Percentiles rank a stretch among this genome's conserved stretches.
Evolutionary conservation across 208 protist species (phyloP).

Genomic region (Trypanosoma melophagium): DNA sequence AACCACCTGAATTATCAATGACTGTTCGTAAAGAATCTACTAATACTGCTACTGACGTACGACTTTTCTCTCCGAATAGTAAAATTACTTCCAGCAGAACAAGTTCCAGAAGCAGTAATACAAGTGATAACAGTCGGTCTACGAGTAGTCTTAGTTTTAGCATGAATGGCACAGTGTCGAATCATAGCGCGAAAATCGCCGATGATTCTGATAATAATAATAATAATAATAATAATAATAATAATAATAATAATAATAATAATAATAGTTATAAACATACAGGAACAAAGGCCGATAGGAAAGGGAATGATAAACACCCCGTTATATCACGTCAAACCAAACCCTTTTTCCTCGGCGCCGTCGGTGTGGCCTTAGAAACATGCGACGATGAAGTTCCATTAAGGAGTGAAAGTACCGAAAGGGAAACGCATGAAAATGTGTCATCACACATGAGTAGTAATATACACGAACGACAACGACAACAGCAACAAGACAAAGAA

Average conservation of each 20-base stretch:
- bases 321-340: not conserved
- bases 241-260: not conserved
- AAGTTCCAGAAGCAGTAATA: conserved; percentile 14
- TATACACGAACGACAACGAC: not conserved
- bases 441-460: not conserved
- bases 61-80: not conserved
- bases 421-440: not conserved
- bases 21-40: not conserved
- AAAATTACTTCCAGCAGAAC: not conserved
- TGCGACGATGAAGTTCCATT: conserved; percentile 4
- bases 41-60: too few species aligned
- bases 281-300: not conserved
- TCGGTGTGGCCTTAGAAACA: conserved; percentile 23
- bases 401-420: not conserved
- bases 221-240: not conserved
- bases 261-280: not conserved
- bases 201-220: not conserved
- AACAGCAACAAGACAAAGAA: too few species aligned
- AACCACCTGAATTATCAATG: not conserved
- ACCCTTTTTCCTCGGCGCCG: conserved; percentile 32
- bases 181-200: not conserved
- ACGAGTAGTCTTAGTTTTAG: not conserved
- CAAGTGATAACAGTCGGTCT: not conserved
- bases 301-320: not conserved
- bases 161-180: not conserved